Evolutionary conservation across 257 asterid species (phyloP).

Genomic region (Solanum pinnatisectum): DNA sequence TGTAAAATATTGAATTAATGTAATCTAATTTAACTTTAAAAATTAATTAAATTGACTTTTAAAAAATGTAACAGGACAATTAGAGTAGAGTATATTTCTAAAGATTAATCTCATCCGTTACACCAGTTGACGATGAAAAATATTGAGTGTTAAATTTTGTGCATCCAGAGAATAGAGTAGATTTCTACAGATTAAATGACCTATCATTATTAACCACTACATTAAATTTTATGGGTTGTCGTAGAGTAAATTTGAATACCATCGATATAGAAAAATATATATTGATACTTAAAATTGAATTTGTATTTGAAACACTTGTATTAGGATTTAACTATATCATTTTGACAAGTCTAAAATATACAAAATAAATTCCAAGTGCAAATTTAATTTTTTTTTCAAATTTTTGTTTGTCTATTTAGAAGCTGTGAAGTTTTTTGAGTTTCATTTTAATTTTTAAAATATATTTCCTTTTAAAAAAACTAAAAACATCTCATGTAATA

Average conservation of each 20-base stretch:
- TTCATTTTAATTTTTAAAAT: too few species aligned
- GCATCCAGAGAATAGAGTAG: not conserved
- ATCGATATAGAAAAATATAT: not conserved
- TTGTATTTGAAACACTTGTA: not conserved
- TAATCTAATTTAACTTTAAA: too few species aligned
- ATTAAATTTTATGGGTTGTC: not conserved
- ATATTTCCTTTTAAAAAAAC: not conserved
- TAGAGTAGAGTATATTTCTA: too few species aligned
- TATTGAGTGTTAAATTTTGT: not conserved
- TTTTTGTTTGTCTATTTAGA: not conserved
- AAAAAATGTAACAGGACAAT: too few species aligned
- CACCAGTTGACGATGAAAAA: not conserved
- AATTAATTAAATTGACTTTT: too few species aligned
- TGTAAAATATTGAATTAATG: too few species aligned
- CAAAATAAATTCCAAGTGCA: not conserved
- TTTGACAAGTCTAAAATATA: not conserved
- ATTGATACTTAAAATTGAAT: not conserved
- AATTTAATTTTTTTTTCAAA: too few species aligned
- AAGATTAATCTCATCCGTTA: too few species aligned
- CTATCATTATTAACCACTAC: not conserved
- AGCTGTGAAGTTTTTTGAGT: not conserved
- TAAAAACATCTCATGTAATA: too few species aligned
- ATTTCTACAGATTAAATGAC: not conserved
- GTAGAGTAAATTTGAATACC: not conserved
- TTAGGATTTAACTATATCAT: not conserved